Percentiles rank a stretch among this genome's conserved stretches.
Evolutionary conservation across 2,329 filamentous ascomycete genomes (phyloP).

Genomic region (Microsporum ferrugineum): DNA sequence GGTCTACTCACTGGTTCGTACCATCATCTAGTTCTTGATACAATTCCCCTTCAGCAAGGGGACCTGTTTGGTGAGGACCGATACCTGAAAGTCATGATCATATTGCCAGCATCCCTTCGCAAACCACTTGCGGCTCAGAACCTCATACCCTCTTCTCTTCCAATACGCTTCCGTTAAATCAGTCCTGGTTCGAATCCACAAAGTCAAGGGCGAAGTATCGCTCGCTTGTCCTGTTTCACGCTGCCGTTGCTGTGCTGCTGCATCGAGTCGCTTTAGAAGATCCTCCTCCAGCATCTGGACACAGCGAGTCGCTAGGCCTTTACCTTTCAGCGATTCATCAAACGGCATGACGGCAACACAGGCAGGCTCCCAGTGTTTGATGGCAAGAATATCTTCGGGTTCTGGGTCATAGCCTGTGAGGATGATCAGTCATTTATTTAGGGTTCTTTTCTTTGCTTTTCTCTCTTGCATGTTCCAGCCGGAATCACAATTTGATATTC

Average conservation of each 20-base stretch:
- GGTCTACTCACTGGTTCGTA: background rate
- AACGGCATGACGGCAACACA: slow-evolving; percentile 7
- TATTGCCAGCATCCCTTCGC: slow-evolving; percentile 6
- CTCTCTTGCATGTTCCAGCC: background rate
- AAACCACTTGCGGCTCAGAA: slow-evolving; percentile 6
- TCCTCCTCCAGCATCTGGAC: slow-evolving; percentile 7
- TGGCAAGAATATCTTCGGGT: slow-evolving; percentile 7
- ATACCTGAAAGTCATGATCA: slow-evolving; percentile 6
- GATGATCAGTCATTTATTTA: background rate
- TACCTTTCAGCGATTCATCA: slow-evolving; percentile 8
- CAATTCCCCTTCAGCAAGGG: background rate
- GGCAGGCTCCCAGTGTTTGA: slow-evolving; percentile 10
- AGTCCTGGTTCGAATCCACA: slow-evolving; percentile 10
- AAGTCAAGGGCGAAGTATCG: slow-evolving; percentile 4
- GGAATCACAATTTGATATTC: background rate
- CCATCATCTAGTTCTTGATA: background rate
- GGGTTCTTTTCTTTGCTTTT: background rate
- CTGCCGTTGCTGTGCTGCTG: background rate
- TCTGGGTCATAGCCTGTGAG: slow-evolving; percentile 9
- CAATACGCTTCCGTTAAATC: slow-evolving; percentile 8
- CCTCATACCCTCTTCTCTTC: slow-evolving; percentile 10
- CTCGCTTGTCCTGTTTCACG: background rate
- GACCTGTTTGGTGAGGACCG: slow-evolving; percentile 7
- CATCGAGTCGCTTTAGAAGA: slow-evolving; percentile 6
- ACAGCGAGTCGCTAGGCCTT: slow-evolving; percentile 8